A percentile compares a stretch with the other conserved stretches of the same genome.
These are phyloP conservation scores for Cardamine resedifolia DNA, from an alignment of 345 rosid genomes.

Conservation along the genomic window DNA sequence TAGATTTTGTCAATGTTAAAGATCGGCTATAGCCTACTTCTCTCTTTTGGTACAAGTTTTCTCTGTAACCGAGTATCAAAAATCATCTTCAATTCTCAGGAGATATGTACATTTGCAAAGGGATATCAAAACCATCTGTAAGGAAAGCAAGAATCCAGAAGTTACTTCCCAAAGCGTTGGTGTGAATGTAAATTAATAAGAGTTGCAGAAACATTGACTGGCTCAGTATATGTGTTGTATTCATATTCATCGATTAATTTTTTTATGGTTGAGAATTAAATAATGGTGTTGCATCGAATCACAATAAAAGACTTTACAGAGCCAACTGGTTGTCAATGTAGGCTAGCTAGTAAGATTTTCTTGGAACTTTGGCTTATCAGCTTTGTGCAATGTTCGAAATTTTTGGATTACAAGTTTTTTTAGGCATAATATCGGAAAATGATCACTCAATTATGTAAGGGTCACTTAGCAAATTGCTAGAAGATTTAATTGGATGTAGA, in stretches of 20 bases:
- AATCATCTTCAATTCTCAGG: constrained; percentile 19
- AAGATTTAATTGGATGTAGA: not conserved
- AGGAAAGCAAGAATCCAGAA: constrained; percentile 18
- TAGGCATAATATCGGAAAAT: not conserved
- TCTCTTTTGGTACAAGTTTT: not conserved
- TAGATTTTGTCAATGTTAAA: not conserved
- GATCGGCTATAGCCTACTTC: too few species aligned
- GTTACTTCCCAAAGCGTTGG: constrained; percentile 9
- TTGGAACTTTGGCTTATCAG: not conserved
- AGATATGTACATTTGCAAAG: not conserved
- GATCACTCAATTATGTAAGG: not conserved
- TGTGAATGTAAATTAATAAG: constrained; percentile 30
- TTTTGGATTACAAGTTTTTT: not conserved
- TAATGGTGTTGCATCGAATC: constrained; percentile 17
- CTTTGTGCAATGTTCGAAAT: not conserved
- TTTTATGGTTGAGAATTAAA: not conserved
- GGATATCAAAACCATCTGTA: constrained; percentile 17
- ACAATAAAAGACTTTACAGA: too few species aligned
- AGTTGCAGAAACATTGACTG: constrained; percentile 20
- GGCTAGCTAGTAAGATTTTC: not conserved
- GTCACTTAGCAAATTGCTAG: not conserved
- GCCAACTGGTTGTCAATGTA: too few species aligned
- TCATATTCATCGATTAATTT: not conserved
- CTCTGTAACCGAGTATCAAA: not conserved
- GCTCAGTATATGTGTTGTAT: constrained; percentile 23